phyloP scores from a whole-genome alignment of 108 stramenopile species.

The Pseudonitzschia multiseries region DNA sequence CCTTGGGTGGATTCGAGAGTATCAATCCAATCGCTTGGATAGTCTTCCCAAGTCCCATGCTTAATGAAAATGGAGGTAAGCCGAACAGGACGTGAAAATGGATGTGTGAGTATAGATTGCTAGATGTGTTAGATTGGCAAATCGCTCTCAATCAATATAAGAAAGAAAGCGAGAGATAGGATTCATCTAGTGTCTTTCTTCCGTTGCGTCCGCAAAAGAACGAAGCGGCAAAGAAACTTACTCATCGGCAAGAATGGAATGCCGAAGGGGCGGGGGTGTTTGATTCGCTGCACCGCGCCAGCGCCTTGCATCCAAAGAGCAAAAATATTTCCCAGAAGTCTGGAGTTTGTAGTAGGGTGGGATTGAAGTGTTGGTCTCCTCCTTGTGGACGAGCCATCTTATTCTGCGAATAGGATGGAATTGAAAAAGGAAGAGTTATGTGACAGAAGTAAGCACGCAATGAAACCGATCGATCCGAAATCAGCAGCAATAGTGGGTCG shows the following conservation, averaged over 20 bases:
- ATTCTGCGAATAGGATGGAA: neutral
- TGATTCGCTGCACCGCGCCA: neutral
- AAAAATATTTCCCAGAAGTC: neutral
- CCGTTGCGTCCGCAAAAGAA: no score
- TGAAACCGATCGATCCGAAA: neutral
- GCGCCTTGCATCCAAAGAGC: neutral
- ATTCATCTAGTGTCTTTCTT: no score
- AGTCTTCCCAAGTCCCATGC: constrained; percentile 30
- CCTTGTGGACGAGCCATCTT: constrained; percentile 2
- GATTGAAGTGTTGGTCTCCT: neutral
- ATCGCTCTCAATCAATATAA: no score
- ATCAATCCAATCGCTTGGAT: constrained; percentile 57
- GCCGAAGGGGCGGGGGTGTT: neutral
- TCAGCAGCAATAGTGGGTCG: no score
- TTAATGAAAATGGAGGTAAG: neutral
- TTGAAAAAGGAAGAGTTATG: neutral
- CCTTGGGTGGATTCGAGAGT: constrained; percentile 38
- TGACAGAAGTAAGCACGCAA: neutral
- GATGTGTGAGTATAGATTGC: neutral
- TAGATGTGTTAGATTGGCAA: neutral
- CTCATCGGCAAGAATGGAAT: neutral
- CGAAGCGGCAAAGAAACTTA: neutral
- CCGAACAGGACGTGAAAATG: neutral
- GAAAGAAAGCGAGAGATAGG: no score
- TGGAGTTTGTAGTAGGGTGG: neutral